Conservation (phyloP, 148 eudicot genomes). For the Silene conica region DNA sequence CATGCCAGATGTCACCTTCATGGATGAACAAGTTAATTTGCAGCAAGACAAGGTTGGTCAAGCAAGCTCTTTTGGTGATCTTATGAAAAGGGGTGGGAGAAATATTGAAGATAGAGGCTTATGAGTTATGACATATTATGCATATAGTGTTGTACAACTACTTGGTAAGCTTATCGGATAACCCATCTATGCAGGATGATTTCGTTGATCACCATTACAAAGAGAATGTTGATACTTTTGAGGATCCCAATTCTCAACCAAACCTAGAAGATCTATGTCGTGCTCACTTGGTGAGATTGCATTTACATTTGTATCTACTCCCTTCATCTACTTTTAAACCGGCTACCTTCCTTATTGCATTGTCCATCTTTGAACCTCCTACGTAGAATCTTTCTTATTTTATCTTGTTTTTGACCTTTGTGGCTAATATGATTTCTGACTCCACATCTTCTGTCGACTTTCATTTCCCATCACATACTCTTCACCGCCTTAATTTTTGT, state of each 20-base stretch:
- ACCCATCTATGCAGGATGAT: slow-evolving; percentile 48
- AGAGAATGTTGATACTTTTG: slow-evolving; percentile 28
- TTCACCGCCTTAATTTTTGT: too few species aligned
- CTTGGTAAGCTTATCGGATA: slow-evolving; percentile 15
- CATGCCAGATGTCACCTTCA: slow-evolving; percentile 50
- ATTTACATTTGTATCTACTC: not conserved
- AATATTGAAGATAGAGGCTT: not conserved
- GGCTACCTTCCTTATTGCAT: too few species aligned
- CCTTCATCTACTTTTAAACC: too few species aligned
- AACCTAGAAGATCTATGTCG: slow-evolving; percentile 94
- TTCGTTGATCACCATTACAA: slow-evolving; percentile 32
- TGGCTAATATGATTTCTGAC: too few species aligned
- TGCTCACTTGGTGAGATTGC: slow-evolving; percentile 68
- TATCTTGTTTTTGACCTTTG: too few species aligned
- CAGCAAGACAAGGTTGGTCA: slow-evolving; percentile 52
- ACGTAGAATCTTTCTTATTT: too few species aligned
- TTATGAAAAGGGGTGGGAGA: not conserved
- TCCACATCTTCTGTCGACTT: too few species aligned
- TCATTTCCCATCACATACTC: too few species aligned
- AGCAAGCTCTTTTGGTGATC: slow-evolving; percentile 1
- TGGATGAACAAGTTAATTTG: slow-evolving; percentile 44
- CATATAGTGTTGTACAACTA: not conserved
- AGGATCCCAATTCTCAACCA: slow-evolving; percentile 54
- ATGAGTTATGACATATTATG: not conserved
- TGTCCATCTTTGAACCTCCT: too few species aligned